phyloP scores from a whole-genome alignment of 768 basidiomycete species.

The Lactarius trivialis region DNA sequence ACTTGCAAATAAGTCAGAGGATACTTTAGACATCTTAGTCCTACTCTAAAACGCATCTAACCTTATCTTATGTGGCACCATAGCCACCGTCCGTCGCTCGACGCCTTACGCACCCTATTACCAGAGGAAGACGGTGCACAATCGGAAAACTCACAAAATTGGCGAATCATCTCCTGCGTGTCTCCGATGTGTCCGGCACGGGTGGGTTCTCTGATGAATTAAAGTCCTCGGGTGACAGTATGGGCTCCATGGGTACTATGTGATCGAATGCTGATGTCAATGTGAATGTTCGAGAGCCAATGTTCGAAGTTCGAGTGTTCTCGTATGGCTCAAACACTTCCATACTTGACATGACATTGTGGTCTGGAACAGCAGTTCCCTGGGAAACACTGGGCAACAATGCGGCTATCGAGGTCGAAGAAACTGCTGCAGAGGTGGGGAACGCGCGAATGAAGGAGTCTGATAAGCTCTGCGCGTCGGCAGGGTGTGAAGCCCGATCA shows the following conservation, averaged over 20 bases:
- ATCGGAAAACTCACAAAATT: neutral
- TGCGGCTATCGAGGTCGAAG: neutral
- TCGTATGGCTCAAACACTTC: neutral
- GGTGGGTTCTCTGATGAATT: neutral
- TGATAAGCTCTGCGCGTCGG: no score
- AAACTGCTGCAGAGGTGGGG: neutral
- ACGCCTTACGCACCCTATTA: no score
- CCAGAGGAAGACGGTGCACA: no score
- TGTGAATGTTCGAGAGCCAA: neutral
- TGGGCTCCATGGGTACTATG: neutral
- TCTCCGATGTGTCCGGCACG: neutral
- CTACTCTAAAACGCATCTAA: no score
- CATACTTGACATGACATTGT: neutral
- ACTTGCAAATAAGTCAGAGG: no score
- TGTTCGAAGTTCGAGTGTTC: neutral
- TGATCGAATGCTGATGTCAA: neutral
- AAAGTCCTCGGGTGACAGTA: neutral
- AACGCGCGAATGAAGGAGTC: no score
- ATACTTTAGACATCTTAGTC: no score
- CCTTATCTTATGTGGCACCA: no score
- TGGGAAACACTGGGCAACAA: neutral
- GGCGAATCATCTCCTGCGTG: neutral
- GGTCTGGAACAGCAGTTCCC: neutral
- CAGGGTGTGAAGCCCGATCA: no score
- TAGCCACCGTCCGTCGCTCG: no score